Evolutionary conservation across 1,139 yeast genomes (phyloP).

Genomic region (Yamadazyma siamensis): DNA sequence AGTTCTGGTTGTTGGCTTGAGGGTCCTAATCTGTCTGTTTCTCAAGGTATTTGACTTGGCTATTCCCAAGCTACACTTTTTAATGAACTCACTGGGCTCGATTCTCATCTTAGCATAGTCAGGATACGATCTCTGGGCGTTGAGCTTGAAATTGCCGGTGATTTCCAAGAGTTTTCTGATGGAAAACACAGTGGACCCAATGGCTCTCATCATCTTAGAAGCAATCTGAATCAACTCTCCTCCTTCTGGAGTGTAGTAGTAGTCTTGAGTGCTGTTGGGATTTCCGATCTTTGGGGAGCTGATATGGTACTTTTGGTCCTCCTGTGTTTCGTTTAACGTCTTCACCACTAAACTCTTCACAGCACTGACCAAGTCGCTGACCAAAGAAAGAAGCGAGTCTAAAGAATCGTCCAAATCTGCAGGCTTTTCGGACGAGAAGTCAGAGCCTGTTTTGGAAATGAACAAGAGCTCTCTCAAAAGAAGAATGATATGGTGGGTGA

Average conservation of each 20-base stretch:
- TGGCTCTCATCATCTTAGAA: slow-evolving; percentile 60
- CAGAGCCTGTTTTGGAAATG: slow-evolving; percentile 56
- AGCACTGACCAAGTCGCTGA: slow-evolving; percentile 62
- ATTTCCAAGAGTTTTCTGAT: slow-evolving; percentile 40
- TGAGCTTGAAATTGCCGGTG: slow-evolving; percentile 72
- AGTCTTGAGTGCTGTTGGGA: slow-evolving; percentile 20
- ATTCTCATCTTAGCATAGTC: slow-evolving; percentile 60
- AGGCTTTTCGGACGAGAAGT: slow-evolving; percentile 38
- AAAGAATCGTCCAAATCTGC: slow-evolving; percentile 52
- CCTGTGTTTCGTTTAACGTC: slow-evolving; percentile 42
- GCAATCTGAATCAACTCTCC: slow-evolving; percentile 60
- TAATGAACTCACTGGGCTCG: slow-evolving; percentile 61
- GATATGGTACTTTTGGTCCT: slow-evolving; percentile 17
- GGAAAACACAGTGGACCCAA: slow-evolving; percentile 48
- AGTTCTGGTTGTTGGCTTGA: slow-evolving; percentile 13
- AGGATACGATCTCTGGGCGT: slow-evolving; percentile 65
- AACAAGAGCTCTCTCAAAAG: slow-evolving; percentile 61
- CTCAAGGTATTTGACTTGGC: slow-evolving; percentile 41
- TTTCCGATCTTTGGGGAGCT: slow-evolving; percentile 8
- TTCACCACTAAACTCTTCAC: slow-evolving; percentile 61
- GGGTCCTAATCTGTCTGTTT: slow-evolving; percentile 16
- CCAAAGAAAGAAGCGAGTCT: slow-evolving; percentile 55
- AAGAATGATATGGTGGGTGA: slow-evolving; percentile 66
- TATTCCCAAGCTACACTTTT: slow-evolving; percentile 60
- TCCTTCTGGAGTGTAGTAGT: slow-evolving; percentile 64